These are phyloP conservation scores for Dendrothele bispora DNA, from an alignment of 768 basidiomycete genomes.

Conservation along the genomic window DNA sequence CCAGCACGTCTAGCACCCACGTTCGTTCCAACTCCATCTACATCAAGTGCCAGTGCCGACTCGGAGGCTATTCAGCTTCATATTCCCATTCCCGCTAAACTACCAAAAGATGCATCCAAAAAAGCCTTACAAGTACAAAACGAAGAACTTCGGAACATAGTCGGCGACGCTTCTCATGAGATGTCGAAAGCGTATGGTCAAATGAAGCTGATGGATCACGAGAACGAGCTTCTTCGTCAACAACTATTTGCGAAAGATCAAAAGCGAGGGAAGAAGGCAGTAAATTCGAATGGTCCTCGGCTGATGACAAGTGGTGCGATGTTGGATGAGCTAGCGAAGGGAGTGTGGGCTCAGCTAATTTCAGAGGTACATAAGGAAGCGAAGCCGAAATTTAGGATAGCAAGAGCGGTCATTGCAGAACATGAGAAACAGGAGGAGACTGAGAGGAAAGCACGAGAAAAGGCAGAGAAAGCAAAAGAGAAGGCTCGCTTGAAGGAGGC, in stretches of 20 bases:
- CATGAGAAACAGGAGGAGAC: not conserved
- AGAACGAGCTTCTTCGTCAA: conserved; percentile 25
- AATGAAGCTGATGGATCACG: conserved; percentile 25
- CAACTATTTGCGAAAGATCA: conserved; percentile 11
- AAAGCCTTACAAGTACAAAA: conserved; percentile 9
- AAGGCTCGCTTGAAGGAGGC: not conserved
- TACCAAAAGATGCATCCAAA: conserved; percentile 2
- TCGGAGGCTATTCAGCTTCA: not conserved
- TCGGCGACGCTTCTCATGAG: conserved; percentile 12
- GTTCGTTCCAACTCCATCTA: conserved; percentile 12
- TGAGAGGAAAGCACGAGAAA: conserved; percentile 1
- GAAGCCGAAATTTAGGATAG: not conserved
- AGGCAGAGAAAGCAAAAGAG: not conserved
- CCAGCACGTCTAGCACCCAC: conserved; percentile 14
- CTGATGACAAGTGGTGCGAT: conserved; percentile 5
- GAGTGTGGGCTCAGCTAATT: conserved; percentile 2
- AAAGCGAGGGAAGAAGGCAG: not conserved
- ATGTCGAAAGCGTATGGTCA: conserved; percentile 20
- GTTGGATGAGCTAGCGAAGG: not conserved
- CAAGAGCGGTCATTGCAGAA: not conserved
- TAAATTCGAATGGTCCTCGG: not conserved
- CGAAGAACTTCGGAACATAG: conserved; percentile 11
- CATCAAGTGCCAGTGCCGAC: not conserved
- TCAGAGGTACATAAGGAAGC: conserved; percentile 1
- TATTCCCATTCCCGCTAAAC: not conserved